A percentile compares a stretch with the other conserved stretches of the same genome.
Evolutionary conservation across 139 green algal genomes (phyloP).

Genomic region (Chlamydomonas incerta): DNA sequence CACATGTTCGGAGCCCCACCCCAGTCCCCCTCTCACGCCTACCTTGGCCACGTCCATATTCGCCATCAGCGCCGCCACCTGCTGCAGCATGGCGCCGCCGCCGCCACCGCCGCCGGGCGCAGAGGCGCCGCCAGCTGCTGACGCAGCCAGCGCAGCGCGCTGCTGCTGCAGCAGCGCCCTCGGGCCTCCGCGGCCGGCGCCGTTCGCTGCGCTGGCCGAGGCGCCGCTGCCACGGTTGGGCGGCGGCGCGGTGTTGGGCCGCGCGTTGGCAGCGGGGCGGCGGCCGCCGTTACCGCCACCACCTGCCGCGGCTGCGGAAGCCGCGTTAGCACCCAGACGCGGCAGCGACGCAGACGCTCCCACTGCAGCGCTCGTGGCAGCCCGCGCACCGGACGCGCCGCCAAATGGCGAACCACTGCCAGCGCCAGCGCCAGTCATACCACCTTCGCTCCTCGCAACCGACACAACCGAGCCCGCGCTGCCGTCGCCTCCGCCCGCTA

Average conservation of each 20-base stretch:
- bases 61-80: slow-evolving; percentile 13
- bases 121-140: not conserved
- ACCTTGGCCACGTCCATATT: not conserved
- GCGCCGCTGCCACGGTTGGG: not conserved
- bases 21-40: not conserved
- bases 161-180: not conserved
- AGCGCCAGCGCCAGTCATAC: too few relatives aligned
- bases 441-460: not conserved
- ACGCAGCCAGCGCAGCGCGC: not conserved
- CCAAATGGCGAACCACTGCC: too few relatives aligned
- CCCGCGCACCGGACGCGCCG: too few relatives aligned
- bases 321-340: too few relatives aligned
- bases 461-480: not conserved
- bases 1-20: too few relatives aligned
- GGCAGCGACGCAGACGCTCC: too few relatives aligned
- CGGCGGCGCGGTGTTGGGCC: not conserved
- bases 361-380: too few relatives aligned
- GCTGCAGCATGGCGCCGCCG: not conserved
- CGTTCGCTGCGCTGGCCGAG: not conserved
- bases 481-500: not conserved
- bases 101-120: too few relatives aligned
- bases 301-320: not conserved
- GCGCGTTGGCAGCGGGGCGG: not conserved
- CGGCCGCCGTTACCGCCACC: not conserved
- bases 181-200: not conserved